These are phyloP conservation scores for Dactylellina parvicollis DNA, from an alignment of 2,329 filamentous ascomycete genomes.

Conservation along the genomic window DNA sequence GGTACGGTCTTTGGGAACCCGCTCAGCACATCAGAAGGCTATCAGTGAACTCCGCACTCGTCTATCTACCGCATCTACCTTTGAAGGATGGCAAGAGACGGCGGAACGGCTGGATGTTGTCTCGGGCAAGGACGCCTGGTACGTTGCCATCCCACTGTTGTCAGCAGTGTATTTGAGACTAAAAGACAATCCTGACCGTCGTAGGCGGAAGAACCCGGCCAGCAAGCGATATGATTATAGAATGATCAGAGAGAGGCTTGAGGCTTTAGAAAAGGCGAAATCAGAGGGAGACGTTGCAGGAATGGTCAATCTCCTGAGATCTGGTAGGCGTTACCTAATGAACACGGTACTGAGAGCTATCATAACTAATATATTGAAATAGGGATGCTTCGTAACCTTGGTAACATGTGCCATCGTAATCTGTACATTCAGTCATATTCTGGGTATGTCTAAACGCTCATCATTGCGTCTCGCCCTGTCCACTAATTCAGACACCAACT, in stretches of 20 bases:
- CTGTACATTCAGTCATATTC: conserved; percentile 86
- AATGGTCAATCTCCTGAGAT: conserved; percentile 81
- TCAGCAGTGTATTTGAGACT: background rate
- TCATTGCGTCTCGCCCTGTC: background rate
- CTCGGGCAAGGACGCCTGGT: conserved; percentile 84
- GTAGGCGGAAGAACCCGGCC: conserved; percentile 80
- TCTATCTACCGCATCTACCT: conserved; percentile 74
- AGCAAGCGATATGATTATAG: conserved; percentile 86
- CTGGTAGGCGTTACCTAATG: conserved; percentile 63
- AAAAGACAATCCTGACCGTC: background rate
- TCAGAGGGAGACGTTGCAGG: conserved; percentile 77
- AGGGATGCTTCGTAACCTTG: conserved; percentile 81
- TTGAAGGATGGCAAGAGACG: conserved; percentile 87
- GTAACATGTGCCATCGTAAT: conserved; percentile 83
- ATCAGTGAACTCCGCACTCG: conserved; percentile 10
- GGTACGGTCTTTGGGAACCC: conserved; percentile 10
- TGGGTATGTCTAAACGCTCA: conserved; percentile 60
- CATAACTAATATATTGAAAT: background rate
- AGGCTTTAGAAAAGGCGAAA: conserved; percentile 74
- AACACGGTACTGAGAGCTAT: background rate
- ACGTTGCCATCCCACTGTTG: conserved; percentile 46
- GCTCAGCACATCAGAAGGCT: conserved; percentile 21
- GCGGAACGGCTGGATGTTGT: conserved; percentile 83
- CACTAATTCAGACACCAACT: background rate
- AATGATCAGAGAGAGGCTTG: conserved; percentile 80